Base-by-base conservation (phyloP, 2,329 filamentous ascomycete genomes). In the Torrubiellomyces zombiae region DNA sequence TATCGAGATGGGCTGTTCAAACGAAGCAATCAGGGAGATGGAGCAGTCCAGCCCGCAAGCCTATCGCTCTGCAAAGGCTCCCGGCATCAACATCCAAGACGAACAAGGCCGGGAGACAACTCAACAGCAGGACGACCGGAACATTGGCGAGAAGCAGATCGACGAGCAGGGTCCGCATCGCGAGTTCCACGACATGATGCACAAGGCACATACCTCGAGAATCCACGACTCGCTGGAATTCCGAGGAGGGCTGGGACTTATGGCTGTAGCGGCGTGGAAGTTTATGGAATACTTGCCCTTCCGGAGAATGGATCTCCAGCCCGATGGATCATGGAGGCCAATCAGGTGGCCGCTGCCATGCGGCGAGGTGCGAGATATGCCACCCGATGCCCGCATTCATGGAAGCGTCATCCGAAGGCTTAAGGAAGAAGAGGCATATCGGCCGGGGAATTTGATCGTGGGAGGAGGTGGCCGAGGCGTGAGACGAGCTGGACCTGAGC, bases 231-330 rank as follows among this genome's bases (percentile, higher is more conserved):
- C 75, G 3, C 60, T 85, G 0, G 52, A 63, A 24, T 80, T 69
- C 37, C 58, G 60, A 9, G 63, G 67, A 9, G 77, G 77, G 0
- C 53, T 77, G 4, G 45, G 58, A 0, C 32, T 34, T 14, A 28
- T 53, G 4, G 65, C 70, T 0, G 75, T 81, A 0, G 36, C 75
- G 0, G 63, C 60, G 3, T 86, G 79, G 79, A 76, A 71, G 18
- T 44, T 80, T 13, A 80, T 86, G 78, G 80, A 86, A 40, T 83
- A 76, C 43, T 55, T 86, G 14, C 80, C 80, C 0, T 85, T 86
- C 50, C 64, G 76, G 2, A 61, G 80, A 14, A 85, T 89, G 75
- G 80, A 86, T 37, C 53, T 86, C 6, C 69, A 71, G 32, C 31
- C 55, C 0, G 75, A 85, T 32, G 77, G 77, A 0, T 69, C 67